A percentile compares a stretch with the other conserved stretches of the same genome.
These are phyloP conservation scores for Triticum turgidum DNA, from an alignment of 176 grass and related monocot genomes.

Conservation along the genomic window DNA sequence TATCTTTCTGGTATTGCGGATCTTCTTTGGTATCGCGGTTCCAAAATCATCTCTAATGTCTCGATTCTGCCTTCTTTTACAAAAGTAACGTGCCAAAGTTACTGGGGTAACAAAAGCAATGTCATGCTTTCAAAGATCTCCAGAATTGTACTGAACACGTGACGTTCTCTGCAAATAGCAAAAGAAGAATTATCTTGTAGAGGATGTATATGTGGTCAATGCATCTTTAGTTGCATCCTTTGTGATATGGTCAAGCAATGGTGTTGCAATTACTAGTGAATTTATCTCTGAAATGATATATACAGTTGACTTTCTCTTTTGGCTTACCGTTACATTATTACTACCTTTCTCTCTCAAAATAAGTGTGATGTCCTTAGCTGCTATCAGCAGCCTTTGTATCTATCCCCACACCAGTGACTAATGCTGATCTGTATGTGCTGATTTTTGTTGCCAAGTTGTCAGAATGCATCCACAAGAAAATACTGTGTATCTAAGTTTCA, in stretches of 20 bases:
- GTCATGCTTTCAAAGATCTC: slow-evolving; percentile 12
- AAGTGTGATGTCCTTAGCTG: slow-evolving; percentile 7
- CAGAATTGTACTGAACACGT: slow-evolving; percentile 19
- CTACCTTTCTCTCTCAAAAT: not conserved
- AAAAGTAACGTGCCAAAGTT: slow-evolving; percentile 16
- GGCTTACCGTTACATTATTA: not conserved
- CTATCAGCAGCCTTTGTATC: slow-evolving; percentile 16
- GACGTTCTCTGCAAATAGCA: slow-evolving; percentile 18
- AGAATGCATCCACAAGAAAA: slow-evolving; percentile 4
- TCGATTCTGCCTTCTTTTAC: not conserved
- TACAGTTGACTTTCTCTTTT: slow-evolving; percentile 3
- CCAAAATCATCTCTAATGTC: not conserved
- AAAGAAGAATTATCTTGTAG: slow-evolving; percentile 24
- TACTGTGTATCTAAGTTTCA: slow-evolving; percentile 13
- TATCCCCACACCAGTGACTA: not conserved
- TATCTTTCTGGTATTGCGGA: not conserved
- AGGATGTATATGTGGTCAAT: slow-evolving; percentile 12
- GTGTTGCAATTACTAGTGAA: slow-evolving; percentile 17
- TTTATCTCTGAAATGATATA: slow-evolving; percentile 14
- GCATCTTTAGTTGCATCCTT: slow-evolving; percentile 16
- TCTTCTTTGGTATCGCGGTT: not conserved
- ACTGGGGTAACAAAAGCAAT: slow-evolving; percentile 8
- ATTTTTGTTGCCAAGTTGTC: slow-evolving; percentile 9
- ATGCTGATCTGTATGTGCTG: slow-evolving; percentile 5
- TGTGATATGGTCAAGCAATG: slow-evolving; percentile 9